Conservation (phyloP, 2,329 filamentous ascomycete genomes). For the Dichotomopilus funicola region DNA sequence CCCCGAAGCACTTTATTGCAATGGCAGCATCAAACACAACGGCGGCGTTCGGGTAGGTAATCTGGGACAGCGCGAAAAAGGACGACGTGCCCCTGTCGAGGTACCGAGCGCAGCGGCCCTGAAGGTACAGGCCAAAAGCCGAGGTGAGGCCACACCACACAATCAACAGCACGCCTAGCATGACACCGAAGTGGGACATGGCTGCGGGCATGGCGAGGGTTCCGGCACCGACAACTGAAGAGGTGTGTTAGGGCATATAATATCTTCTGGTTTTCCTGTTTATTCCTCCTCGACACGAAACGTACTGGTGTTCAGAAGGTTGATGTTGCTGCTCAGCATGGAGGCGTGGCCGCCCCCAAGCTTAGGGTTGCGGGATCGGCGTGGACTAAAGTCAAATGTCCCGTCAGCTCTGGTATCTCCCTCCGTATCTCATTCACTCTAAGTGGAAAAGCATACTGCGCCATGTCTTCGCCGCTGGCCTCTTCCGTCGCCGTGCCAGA, state of each 20-base stretch:
- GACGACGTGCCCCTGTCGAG: conserved; percentile 81
- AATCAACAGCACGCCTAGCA: conserved; percentile 76
- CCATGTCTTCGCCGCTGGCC: conserved; percentile 40
- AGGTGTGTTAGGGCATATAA: conserved; percentile 15
- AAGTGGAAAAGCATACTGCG: conserved; percentile 33
- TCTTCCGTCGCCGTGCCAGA: conserved; percentile 39
- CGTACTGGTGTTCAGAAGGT: conserved; percentile 91
- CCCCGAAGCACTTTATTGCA: conserved; percentile 95
- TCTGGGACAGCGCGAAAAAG: conserved; percentile 94
- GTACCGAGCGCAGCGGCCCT: conserved; percentile 87
- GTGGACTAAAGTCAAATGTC: conserved; percentile 35
- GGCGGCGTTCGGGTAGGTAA: conserved; percentile 93
- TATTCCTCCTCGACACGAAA: neutral
- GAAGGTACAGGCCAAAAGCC: conserved; percentile 90
- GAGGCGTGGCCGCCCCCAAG: conserved; percentile 75
- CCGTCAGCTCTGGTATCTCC: neutral
- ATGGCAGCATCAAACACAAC: conserved; percentile 95
- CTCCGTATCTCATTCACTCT: neutral
- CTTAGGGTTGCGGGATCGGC: conserved; percentile 59
- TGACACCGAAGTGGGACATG: conserved; percentile 90
- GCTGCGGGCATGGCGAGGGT: conserved; percentile 94
- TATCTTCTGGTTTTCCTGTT: neutral
- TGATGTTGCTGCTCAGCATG: conserved; percentile 87
- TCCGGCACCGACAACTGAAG: conserved; percentile 82
- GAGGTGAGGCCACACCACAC: conserved; percentile 85